Percentiles rank a stretch among this genome's conserved stretches.
Evolutionary conservation across 2,329 filamentous ascomycete genomes (phyloP).

Genomic region (Diaporthe vaccinii): DNA sequence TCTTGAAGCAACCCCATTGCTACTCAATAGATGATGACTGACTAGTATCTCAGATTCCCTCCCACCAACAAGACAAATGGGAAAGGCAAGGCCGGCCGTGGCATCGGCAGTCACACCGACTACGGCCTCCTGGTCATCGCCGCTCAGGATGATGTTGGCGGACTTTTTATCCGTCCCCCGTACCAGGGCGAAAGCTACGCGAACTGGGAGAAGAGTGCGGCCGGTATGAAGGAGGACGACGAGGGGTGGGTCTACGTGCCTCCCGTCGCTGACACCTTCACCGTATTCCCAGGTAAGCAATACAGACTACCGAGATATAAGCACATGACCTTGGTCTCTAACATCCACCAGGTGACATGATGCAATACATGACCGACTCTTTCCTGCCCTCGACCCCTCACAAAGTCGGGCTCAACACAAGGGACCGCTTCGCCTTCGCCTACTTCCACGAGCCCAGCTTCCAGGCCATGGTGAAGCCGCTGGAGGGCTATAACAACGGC

Average conservation of each 20-base stretch:
- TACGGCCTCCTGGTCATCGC: constrained; percentile 66
- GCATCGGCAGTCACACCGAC: constrained; percentile 66
- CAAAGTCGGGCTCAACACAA: constrained; percentile 64
- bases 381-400: constrained; percentile 62
- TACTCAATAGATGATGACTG: not conserved
- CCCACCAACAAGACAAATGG: constrained; percentile 56
- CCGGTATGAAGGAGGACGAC: constrained; percentile 59
- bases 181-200: constrained; percentile 54
- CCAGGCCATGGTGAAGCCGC: constrained; percentile 57
- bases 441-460: constrained; percentile 68
- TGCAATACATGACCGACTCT: constrained; percentile 64
- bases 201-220: constrained; percentile 61
- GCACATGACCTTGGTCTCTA: not conserved
- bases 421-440: constrained; percentile 62
- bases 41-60: constrained; percentile 48
- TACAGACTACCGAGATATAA: not conserved
- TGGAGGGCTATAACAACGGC: constrained; percentile 54
- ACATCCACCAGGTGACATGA: constrained; percentile 59
- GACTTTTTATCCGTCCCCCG: constrained; percentile 62
- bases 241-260: constrained; percentile 63
- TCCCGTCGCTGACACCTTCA: constrained; percentile 58
- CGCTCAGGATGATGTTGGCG: constrained; percentile 63
- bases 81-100: constrained; percentile 62
- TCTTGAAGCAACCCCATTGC: not conserved
- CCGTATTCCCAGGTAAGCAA: constrained; percentile 61